Conservation (phyloP, 1,139 yeast species). For the Protomyces arabidopsidicola region DNA sequence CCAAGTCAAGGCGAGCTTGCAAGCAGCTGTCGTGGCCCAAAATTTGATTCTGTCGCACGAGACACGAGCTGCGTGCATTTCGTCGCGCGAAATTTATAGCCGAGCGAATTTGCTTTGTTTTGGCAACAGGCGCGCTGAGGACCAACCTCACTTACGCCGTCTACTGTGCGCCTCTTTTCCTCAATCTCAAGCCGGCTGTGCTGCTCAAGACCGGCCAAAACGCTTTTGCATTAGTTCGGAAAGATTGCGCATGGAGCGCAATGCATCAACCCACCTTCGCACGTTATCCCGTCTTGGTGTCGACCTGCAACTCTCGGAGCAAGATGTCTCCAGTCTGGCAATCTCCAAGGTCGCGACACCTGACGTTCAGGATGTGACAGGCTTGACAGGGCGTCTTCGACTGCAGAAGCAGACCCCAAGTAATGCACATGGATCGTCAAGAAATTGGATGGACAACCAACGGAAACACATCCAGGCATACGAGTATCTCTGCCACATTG, state of each 20-base stretch:
- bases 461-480: constrained; percentile 52
- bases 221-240: too few species aligned
- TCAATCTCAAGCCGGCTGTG: too few species aligned
- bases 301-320: neutral
- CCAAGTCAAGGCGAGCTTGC: neutral
- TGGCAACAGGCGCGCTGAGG: too few species aligned
- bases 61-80: too few species aligned
- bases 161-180: too few species aligned
- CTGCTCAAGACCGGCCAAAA: too few species aligned
- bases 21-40: neutral
- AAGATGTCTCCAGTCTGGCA: constrained; percentile 33
- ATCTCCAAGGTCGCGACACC: constrained; percentile 32
- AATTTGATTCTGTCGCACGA: neutral
- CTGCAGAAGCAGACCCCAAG: constrained; percentile 31
- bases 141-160: too few species aligned
- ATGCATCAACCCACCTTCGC: constrained; percentile 17
- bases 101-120: too few species aligned
- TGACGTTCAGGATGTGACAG: constrained; percentile 41
- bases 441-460: constrained; percentile 46
- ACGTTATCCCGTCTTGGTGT: constrained; percentile 15
- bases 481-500: constrained; percentile 82
- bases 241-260: neutral
- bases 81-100: too few species aligned
- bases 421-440: constrained; percentile 33
- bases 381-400: constrained; percentile 29